phyloP scores from a whole-genome alignment of 2,329 filamentous ascomycete genomes.

The Hymenoscyphus linearis region DNA sequence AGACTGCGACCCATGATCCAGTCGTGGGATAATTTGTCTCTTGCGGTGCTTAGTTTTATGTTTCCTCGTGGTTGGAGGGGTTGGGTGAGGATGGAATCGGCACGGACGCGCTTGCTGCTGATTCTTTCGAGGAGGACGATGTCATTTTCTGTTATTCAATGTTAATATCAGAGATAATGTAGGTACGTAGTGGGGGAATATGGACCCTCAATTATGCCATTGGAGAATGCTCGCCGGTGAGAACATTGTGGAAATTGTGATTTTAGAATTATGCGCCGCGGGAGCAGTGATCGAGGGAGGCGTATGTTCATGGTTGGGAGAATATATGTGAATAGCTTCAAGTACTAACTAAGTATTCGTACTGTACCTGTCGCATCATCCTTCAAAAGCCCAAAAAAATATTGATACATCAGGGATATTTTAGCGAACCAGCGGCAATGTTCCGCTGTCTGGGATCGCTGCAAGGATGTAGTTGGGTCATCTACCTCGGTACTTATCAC shows the following conservation, averaged over 20 bases:
- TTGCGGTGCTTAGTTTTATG: slow-evolving; percentile 25
- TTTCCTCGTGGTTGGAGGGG: slow-evolving; percentile 36
- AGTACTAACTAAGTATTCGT: no score
- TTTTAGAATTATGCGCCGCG: neutral
- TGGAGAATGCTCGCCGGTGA: slow-evolving; percentile 6
- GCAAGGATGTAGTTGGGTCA: neutral
- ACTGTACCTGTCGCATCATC: no score
- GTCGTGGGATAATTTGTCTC: slow-evolving; percentile 35
- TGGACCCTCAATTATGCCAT: slow-evolving; percentile 19
- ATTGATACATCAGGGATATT: neutral
- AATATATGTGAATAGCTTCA: neutral
- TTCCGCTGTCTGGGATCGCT: neutral
- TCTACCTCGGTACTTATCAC: neutral
- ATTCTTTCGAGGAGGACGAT: slow-evolving; percentile 26
- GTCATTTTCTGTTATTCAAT: slow-evolving; percentile 26
- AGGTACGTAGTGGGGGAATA: neutral
- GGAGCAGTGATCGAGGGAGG: no score
- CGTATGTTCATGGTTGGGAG: neutral
- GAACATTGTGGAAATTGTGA: slow-evolving; percentile 4
- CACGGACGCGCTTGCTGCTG: slow-evolving; percentile 7
- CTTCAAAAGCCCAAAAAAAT: neutral
- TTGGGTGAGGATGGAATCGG: slow-evolving; percentile 34
- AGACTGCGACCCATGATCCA: slow-evolving; percentile 29
- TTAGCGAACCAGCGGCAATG: neutral
- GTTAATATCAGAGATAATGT: neutral